These are phyloP conservation scores for Ogataea hybrid DNA, from an alignment of 1,139 yeast species.

Conservation along the genomic window DNA sequence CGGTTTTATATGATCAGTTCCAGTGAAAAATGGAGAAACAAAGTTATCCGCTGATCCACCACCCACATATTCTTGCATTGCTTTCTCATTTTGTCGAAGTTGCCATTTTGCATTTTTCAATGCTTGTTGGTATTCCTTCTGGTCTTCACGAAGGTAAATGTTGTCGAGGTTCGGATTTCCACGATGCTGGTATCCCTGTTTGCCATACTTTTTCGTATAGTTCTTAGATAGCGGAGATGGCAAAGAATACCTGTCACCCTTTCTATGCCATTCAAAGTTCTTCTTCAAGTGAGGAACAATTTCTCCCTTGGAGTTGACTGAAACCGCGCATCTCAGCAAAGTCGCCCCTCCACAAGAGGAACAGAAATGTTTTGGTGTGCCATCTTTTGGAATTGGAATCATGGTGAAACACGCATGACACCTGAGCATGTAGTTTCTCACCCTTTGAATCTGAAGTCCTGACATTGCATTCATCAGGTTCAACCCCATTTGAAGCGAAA, in stretches of 20 bases:
- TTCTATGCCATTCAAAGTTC: slow-evolving; percentile 90
- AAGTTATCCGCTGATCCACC: slow-evolving; percentile 92
- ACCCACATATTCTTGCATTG: slow-evolving; percentile 85
- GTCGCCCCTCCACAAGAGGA: slow-evolving; percentile 97
- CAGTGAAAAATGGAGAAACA: slow-evolving; percentile 80
- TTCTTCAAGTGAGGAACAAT: slow-evolving; percentile 87
- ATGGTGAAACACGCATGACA: slow-evolving; percentile 95
- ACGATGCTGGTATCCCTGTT: slow-evolving; percentile 66
- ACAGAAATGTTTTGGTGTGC: slow-evolving; percentile 83
- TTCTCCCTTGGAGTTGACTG: slow-evolving; percentile 75
- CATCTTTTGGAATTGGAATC: slow-evolving; percentile 73
- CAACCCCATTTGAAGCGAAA: slow-evolving; percentile 85
- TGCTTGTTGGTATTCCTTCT: slow-evolving; percentile 87
- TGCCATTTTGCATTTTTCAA: slow-evolving; percentile 87
- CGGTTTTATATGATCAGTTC: slow-evolving; percentile 47
- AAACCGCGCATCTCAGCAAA: slow-evolving; percentile 83
- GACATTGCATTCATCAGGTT: slow-evolving; percentile 81
- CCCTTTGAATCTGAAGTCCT: slow-evolving; percentile 81
- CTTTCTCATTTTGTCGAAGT: slow-evolving; percentile 79
- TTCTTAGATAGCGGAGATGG: slow-evolving; percentile 74
- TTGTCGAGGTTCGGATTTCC: slow-evolving; percentile 48
- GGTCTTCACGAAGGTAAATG: slow-evolving; percentile 82
- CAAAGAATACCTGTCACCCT: slow-evolving; percentile 79
- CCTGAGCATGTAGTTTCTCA: slow-evolving; percentile 89
- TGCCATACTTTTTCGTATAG: slow-evolving; percentile 60